phyloP scores from a whole-genome alignment of 495 filamentous ascomycete species.

The Penicillium goetzii region DNA sequence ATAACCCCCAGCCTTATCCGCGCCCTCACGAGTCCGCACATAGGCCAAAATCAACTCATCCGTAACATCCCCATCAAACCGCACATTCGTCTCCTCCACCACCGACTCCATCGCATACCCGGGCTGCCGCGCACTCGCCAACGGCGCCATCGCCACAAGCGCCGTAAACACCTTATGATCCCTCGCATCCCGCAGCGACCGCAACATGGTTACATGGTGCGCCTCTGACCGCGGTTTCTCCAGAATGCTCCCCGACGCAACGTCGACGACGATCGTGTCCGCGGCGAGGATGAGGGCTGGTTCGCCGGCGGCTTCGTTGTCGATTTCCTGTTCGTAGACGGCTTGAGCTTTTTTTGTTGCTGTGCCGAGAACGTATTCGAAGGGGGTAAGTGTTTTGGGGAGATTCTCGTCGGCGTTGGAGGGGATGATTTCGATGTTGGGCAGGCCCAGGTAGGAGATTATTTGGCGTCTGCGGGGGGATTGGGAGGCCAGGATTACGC shows the following conservation, averaged over 20 bases:
- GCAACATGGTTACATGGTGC: constrained; percentile 84
- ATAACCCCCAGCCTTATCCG: constrained; percentile 95
- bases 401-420: constrained; percentile 81
- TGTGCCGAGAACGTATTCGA: constrained; percentile 89
- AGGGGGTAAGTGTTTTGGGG: constrained; percentile 76
- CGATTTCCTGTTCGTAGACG: constrained; percentile 73
- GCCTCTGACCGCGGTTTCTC: constrained; percentile 84
- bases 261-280: constrained; percentile 85
- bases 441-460: constrained; percentile 71
- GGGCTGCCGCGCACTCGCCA: constrained; percentile 73
- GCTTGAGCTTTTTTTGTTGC: constrained; percentile 77
- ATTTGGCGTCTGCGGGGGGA: constrained; percentile 84
- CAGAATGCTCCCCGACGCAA: constrained; percentile 64
- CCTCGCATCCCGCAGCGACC: constrained; percentile 70
- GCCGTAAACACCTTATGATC: constrained; percentile 82
- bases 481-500: constrained; percentile 84
- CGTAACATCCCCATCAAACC: constrained; percentile 71
- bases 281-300: constrained; percentile 87
- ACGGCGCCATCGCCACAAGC: constrained; percentile 77
- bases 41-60: constrained; percentile 87
- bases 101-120: constrained; percentile 81
- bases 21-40: constrained; percentile 88
- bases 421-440: constrained; percentile 79
- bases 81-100: constrained; percentile 86
- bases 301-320: constrained; percentile 63